Conservation (phyloP, 2,329 filamentous ascomycete species). For the Diaporthe nobilis region DNA sequence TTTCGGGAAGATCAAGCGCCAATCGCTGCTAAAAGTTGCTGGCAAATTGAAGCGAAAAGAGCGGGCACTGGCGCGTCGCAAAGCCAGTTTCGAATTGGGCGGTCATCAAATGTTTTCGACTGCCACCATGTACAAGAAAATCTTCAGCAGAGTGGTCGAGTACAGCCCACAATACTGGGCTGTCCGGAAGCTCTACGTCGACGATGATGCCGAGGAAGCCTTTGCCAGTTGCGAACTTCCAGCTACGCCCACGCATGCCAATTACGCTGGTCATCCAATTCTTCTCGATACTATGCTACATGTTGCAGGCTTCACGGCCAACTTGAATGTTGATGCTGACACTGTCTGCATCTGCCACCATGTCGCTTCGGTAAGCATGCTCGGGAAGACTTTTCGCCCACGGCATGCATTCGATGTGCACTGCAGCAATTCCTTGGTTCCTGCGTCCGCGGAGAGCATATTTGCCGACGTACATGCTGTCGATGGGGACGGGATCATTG, state of each 20-base stretch:
- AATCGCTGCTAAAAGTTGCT: background rate
- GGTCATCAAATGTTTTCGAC: background rate
- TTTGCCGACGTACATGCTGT: conserved; percentile 2
- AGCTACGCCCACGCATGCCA: too few species aligned
- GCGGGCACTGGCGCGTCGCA: background rate
- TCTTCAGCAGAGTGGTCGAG: background rate
- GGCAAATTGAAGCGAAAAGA: conserved; percentile 1
- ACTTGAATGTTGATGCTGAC: background rate
- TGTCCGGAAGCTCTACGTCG: background rate
- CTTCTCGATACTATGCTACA: conserved; percentile 12
- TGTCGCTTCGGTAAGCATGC: background rate
- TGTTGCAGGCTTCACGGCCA: conserved; percentile 6
- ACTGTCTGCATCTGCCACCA: conserved; percentile 12
- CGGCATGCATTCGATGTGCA: conserved; percentile 1
- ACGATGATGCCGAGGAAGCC: background rate
- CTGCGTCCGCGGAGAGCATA: background rate
- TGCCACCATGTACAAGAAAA: conserved; percentile 1
- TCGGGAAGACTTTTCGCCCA: background rate
- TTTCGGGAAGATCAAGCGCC: background rate
- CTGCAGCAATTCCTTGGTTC: background rate
- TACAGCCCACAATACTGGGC: conserved; percentile 5
- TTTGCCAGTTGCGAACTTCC: background rate
- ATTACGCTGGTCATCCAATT: background rate
- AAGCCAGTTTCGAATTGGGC: background rate
- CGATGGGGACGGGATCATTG: background rate